Conservation (phyloP, 75 land plant genomes). For the Chamaecyparis obtusa region DNA sequence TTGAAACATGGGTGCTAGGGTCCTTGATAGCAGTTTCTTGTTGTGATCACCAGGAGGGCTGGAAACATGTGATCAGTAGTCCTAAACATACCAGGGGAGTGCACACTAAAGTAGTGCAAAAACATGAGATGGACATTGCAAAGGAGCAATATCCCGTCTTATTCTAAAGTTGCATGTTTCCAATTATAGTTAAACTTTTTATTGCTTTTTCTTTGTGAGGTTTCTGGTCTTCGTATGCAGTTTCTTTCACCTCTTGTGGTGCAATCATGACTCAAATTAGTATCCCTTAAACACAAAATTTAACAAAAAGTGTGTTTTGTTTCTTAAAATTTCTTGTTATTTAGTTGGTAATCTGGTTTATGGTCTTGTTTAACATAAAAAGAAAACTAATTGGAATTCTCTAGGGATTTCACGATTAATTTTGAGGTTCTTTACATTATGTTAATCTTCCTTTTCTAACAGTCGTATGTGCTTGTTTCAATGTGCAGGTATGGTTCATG, state of each 20-base stretch:
- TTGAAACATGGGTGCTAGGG: too few relatives aligned
- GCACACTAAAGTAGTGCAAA: too few relatives aligned
- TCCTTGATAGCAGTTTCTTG: too few relatives aligned
- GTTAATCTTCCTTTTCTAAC: not conserved
- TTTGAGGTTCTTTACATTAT: not conserved
- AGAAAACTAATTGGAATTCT: not conserved
- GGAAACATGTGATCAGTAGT: too few relatives aligned
- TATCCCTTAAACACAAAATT: not conserved
- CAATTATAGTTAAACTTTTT: not conserved
- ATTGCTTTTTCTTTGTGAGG: not conserved
- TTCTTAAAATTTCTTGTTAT: not conserved
- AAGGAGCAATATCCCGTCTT: too few relatives aligned
- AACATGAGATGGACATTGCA: too few relatives aligned
- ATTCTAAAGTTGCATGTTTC: not conserved
- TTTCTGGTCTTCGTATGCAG: not conserved
- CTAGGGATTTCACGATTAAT: not conserved
- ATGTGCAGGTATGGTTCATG: slow-evolving; percentile 84
- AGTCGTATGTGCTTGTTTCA: slow-evolving; percentile 8
- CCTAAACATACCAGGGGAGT: too few relatives aligned
- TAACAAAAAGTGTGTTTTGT: not conserved
- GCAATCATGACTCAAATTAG: not conserved
- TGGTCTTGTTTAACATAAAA: not conserved
- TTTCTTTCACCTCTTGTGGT: not conserved
- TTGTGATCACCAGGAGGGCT: too few relatives aligned
- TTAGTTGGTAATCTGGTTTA: not conserved